phyloP scores from a whole-genome alignment of 2,329 filamentous ascomycete genomes.

The Fusarium siculi region DNA sequence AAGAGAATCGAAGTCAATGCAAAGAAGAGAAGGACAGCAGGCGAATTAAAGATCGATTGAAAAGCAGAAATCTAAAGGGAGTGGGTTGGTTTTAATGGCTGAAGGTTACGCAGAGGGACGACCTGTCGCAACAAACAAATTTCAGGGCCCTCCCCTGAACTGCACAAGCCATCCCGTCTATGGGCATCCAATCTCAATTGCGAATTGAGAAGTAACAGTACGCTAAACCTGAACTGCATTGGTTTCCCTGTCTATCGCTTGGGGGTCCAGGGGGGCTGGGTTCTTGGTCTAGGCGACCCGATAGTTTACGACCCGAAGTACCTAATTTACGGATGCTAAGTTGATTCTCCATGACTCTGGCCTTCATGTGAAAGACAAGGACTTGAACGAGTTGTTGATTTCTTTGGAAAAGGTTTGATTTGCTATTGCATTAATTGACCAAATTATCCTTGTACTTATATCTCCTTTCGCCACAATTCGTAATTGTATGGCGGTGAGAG shows the following conservation, averaged over 20 bases:
- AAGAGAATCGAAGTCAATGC: conserved; percentile 1
- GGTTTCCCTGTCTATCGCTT: conserved; percentile 31
- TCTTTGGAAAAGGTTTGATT: neutral
- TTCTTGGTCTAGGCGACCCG: conserved; percentile 22
- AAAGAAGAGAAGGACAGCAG: conserved; percentile 11
- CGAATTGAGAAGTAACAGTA: conserved; percentile 37
- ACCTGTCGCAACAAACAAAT: conserved; percentile 45
- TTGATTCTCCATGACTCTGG: conserved; percentile 9
- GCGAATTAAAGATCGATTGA: conserved; percentile 23
- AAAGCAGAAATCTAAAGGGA: conserved; percentile 30
- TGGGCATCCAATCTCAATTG: conserved; percentile 43
- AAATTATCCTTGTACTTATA: conserved; percentile 8
- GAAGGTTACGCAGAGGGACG: conserved; percentile 33
- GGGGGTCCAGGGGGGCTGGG: conserved; percentile 20
- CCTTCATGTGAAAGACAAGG: conserved; percentile 20
- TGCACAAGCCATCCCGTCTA: conserved; percentile 36
- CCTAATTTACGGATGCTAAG: neutral
- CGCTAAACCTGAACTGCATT: conserved; percentile 33
- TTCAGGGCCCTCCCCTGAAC: conserved; percentile 46
- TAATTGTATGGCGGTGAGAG: conserved; percentile 35
- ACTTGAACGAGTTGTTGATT: neutral
- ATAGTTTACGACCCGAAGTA: conserved; percentile 7
- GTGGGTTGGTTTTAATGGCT: conserved; percentile 41
- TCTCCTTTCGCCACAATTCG: conserved; percentile 3
- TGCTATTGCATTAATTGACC: neutral